Evolutionary conservation across 1,284 basidiomycete species (phyloP).

Genomic region (Porogramme epimiltina): DNA sequence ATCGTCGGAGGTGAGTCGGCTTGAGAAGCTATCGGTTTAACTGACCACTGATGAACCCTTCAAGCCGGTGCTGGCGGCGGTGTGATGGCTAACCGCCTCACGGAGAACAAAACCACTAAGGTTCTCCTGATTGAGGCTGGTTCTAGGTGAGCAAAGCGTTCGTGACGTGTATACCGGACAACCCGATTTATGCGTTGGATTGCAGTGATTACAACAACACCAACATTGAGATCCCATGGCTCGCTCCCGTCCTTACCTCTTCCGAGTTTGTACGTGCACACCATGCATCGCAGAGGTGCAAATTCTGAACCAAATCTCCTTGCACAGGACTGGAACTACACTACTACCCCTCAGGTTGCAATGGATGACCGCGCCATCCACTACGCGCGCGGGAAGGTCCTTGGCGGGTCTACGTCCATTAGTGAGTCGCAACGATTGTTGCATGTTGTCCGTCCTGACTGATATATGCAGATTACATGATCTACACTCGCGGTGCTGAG

Average conservation of each 20-base stretch:
- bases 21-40: too few species aligned
- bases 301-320: neutral
- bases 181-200: too few species aligned
- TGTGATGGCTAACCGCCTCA: slow-evolving; percentile 38
- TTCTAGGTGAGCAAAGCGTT: neutral
- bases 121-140: slow-evolving; percentile 64
- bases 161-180: neutral
- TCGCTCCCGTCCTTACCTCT: slow-evolving; percentile 2
- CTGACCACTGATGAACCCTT: too few species aligned
- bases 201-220: slow-evolving; percentile 7
- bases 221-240: slow-evolving; percentile 6
- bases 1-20: slow-evolving; percentile 4
- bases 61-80: slow-evolving; percentile 4
- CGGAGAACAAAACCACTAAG: slow-evolving; percentile 52
- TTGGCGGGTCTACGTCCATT: slow-evolving; percentile 29
- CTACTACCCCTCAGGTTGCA: slow-evolving; percentile 23
- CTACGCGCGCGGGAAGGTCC: slow-evolving; percentile 27
- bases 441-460: neutral
- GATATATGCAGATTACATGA: slow-evolving; percentile 38
- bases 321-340: slow-evolving; percentile 25
- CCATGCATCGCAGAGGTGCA: neutral
- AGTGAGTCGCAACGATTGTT: slow-evolving; percentile 17
- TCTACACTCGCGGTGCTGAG: slow-evolving; percentile 41
- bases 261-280: slow-evolving; percentile 3
- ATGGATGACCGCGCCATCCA: slow-evolving; percentile 27